A percentile compares a stretch with the other conserved stretches of the same genome.
These are phyloP conservation scores for Aspergillus udagawae DNA, from an alignment of 2,329 filamentous ascomycete species.

Conservation along the genomic window DNA sequence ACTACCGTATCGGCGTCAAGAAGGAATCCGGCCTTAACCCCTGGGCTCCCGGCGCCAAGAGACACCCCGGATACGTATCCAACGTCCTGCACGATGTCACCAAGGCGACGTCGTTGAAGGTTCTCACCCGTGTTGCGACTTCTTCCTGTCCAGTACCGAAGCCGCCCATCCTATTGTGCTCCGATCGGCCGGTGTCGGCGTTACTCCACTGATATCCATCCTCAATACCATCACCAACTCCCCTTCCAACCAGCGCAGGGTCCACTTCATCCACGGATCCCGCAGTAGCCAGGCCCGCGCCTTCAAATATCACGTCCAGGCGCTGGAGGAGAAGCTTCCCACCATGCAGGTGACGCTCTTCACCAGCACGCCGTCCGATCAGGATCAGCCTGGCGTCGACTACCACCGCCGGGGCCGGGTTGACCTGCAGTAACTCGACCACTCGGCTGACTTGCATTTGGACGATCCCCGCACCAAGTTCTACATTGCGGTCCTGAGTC, in stretches of 20 bases:
- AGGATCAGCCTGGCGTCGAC: slow-evolving; percentile 51
- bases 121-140: slow-evolving; percentile 63
- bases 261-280: slow-evolving; percentile 60
- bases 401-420: slow-evolving; percentile 59
- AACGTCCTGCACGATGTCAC: slow-evolving; percentile 64
- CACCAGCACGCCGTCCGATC: slow-evolving; percentile 47
- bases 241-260: slow-evolving; percentile 42
- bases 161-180: slow-evolving; percentile 51
- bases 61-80: slow-evolving; percentile 60
- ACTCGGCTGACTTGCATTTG: slow-evolving; percentile 53
- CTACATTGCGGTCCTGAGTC: slow-evolving; percentile 66
- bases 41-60: slow-evolving; percentile 42
- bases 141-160: slow-evolving; percentile 47
- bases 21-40: slow-evolving; percentile 54
- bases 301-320: slow-evolving; percentile 52
- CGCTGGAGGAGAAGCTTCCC: slow-evolving; percentile 39
- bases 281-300: slow-evolving; percentile 45
- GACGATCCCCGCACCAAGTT: slow-evolving; percentile 57
- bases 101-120: slow-evolving; percentile 61
- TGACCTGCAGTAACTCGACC: slow-evolving; percentile 54
- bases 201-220: slow-evolving; percentile 59
- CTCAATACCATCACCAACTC: slow-evolving; percentile 49
- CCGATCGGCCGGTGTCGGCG: slow-evolving; percentile 59
- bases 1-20: slow-evolving; percentile 70
- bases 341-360: slow-evolving; percentile 57